phyloP scores from a whole-genome alignment of 805 yeast species.

The Candida chilensis region DNA sequence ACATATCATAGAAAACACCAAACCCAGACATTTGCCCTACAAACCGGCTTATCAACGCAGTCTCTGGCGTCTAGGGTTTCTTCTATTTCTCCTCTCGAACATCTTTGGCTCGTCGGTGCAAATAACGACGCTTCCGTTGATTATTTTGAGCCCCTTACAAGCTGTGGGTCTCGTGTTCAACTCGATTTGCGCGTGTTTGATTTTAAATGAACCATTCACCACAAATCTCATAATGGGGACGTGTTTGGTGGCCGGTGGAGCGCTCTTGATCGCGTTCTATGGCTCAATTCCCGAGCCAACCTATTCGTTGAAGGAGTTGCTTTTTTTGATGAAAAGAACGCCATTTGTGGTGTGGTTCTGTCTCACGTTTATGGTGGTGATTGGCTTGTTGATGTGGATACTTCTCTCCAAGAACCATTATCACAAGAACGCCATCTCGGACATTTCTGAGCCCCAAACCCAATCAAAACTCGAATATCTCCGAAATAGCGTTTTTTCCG shows the following conservation, averaged over 20 bases:
- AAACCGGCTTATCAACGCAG: conserved; percentile 34
- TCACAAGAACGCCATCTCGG: too few species aligned
- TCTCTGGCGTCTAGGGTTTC: conserved; percentile 70
- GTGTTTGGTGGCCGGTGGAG: conserved; percentile 59
- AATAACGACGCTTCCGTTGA: conserved; percentile 74
- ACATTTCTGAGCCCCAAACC: too few species aligned
- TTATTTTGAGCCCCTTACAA: conserved; percentile 73
- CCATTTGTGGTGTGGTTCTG: conserved; percentile 53
- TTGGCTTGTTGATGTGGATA: conserved; percentile 16
- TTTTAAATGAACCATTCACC: conserved; percentile 65
- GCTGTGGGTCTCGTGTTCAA: conserved; percentile 87
- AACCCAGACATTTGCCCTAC: conserved; percentile 8
- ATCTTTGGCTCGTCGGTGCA: conserved; percentile 77
- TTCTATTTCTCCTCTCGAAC: conserved; percentile 63
- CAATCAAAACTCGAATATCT: too few species aligned
- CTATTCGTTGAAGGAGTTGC: conserved; percentile 37
- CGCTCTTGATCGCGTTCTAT: conserved; percentile 65
- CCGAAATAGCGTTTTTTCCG: not conserved
- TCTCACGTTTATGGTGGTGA: conserved; percentile 18
- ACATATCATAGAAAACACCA: conserved; percentile 38
- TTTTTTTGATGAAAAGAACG: conserved; percentile 25
- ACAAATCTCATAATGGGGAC: conserved; percentile 54
- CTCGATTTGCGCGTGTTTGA: conserved; percentile 57
- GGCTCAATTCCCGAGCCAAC: conserved; percentile 53
- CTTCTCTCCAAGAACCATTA: too few species aligned